Evolutionary conservation across 208 protist species (phyloP), one percentile per base, ranked within the genome.

Genomic region (Herpetomonas samuelpessoai): DNA sequence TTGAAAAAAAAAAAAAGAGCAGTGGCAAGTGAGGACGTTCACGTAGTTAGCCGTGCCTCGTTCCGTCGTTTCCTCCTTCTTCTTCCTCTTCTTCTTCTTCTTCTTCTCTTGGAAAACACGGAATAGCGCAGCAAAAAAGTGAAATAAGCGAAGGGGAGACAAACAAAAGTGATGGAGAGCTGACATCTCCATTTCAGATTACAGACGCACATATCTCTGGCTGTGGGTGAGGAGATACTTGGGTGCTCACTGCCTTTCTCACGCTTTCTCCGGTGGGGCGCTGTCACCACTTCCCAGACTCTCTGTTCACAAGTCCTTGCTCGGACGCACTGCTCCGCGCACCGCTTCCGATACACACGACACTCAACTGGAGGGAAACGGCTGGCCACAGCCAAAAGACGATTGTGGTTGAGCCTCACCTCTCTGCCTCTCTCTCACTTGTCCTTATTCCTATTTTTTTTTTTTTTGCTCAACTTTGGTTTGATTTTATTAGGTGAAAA

Each of bases 111-210:
- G 39, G 1, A 47, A 60, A 54, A 57, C 22, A 29, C 35, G 28
- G 3, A 52, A 27, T 31, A 49, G 57, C 25, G 41, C 21, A 57
- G 29, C 31, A 45, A 19, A 69, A 62, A 64, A 57, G 3, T 38
- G 52, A 21, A 57, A 16, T 22, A 3, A 29, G 18, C 28, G 12
- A 30, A 9, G 47, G 9, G 19, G 45, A 18, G 57, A 41, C 22
- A 25, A n/a, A 66, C 16, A 73, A 26, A 63, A 62, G 68, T 49
- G 47, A 10, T 41, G n/a, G 65, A 65, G 46, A 35, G 65, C 30
- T 54, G 30, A 45, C 14, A 63, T 35, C 53, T 21, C 18, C n/a
- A n/a, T n/a, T n/a, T n/a, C n/a, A n/a, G n/a, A n/a, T n/a, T n/a
- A n/a, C n/a, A n/a, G n/a, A n/a, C n/a, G n/a, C n/a, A n/a, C n/a